Base-by-base conservation (phyloP, 2,329 filamentous ascomycete genomes). In the Helminthosporium solani region DNA sequence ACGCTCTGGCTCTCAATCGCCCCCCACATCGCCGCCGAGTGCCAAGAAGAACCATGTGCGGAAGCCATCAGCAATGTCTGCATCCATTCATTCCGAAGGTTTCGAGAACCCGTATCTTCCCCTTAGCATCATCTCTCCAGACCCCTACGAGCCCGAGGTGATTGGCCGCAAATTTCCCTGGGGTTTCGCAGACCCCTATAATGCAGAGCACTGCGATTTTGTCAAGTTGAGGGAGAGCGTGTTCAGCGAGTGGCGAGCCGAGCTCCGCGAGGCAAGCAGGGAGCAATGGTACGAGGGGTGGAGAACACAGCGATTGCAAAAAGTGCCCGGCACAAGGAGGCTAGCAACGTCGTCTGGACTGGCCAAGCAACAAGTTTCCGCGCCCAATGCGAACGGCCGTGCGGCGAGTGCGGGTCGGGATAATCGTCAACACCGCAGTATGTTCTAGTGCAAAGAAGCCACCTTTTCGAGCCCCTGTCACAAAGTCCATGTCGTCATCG, bases 221-320 rank as follows among this genome's bases (percentile, higher is more conserved):
- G 78, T 87, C 45, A 86, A 86, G 52, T 80, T 99, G 57, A 94
- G 94, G 73, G 91, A 97, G 49, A 85, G 87, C 7, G 88, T 99
- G 25, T 99, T 99, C 70, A 84, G 78, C 55, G 92, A 97, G 64
- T 99, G 94, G 94, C 86, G 92, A 40, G 81, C 81, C 34, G 94
- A 99, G 67, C 78, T 99, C 49, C 86, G 92, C 50, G 90, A 96
- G 70, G 87, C 90, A 42, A 95, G 90, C 69, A 83, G 90, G 45
- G 90, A 95, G 65, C 82, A 90, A 60, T 96, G 90, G 89, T 97
- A 97, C 61, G 92, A 97, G 71, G 85, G 88, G 60, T 97, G 92
- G 94, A 84, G 94, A 72, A 96, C 82, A 8, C 73, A 67, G 35
- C 69, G 76, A 27, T 63, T 80, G 49, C 57, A 70, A 42, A 64